phyloP scores from a whole-genome alignment of 2,329 filamentous ascomycete genomes.

The Pseudogymnoascus sp. region DNA sequence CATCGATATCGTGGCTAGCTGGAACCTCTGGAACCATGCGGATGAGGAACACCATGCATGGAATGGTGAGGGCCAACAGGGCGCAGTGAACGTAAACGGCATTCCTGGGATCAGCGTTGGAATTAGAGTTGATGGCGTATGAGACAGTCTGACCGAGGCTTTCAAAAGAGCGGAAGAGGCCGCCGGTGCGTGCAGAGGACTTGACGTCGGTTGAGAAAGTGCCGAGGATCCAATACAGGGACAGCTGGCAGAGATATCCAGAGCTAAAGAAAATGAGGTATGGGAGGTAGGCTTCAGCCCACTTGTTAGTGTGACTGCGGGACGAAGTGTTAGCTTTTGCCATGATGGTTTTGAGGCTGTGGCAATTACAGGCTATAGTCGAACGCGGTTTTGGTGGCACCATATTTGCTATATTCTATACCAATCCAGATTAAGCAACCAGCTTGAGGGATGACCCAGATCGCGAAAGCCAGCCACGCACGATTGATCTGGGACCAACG shows the following conservation, averaged over 20 bases:
- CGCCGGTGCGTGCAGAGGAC: conserved; percentile 25
- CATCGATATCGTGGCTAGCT: too few relatives aligned
- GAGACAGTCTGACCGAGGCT: conserved; percentile 27
- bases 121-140: conserved; percentile 26
- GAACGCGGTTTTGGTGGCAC: too few relatives aligned
- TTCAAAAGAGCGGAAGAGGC: conserved; percentile 26
- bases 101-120: conserved; percentile 11
- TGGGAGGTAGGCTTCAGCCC: conserved; percentile 17
- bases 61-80: not conserved
- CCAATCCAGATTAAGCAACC: too few relatives aligned
- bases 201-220: conserved; percentile 31
- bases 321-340: not conserved
- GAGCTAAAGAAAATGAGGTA: conserved; percentile 16
- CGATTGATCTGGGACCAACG: too few relatives aligned
- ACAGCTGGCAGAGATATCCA: conserved; percentile 15
- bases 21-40: too few relatives aligned
- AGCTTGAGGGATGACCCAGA: too few relatives aligned
- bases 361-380: too few relatives aligned
- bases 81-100: conserved; percentile 15
- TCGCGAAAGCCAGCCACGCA: too few relatives aligned
- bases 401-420: too few relatives aligned
- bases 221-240: conserved; percentile 33
- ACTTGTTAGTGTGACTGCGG: not conserved
- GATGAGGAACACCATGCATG: too few relatives aligned
- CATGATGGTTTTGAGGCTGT: too few relatives aligned